phyloP scores from a whole-genome alignment of 352 stramenopile species.

The Phytopythium chamaehyphon region DNA sequence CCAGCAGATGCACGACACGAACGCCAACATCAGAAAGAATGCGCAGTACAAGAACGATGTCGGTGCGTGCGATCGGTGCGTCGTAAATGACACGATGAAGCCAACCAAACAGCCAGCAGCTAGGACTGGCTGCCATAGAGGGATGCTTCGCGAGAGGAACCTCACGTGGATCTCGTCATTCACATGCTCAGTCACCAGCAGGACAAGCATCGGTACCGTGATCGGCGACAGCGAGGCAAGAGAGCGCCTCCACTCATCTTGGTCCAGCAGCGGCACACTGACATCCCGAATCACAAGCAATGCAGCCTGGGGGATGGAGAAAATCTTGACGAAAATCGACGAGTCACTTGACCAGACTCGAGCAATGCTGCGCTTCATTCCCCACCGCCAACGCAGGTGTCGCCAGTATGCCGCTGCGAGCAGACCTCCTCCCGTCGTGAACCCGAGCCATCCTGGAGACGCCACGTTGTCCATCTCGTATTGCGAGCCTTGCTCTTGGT shows the following conservation, averaged over 20 bases:
- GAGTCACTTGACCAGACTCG: slow-evolving; percentile 39
- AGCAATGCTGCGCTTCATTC: slow-evolving; percentile 44
- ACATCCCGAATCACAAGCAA: slow-evolving; percentile 58
- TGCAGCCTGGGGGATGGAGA: slow-evolving; percentile 43
- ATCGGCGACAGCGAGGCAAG: slow-evolving; percentile 82
- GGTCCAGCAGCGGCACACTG: slow-evolving; percentile 68
- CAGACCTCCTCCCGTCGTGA: slow-evolving; percentile 39
- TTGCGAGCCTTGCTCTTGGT: slow-evolving; percentile 19
- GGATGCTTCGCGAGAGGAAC: slow-evolving; percentile 19
- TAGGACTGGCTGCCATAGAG: slow-evolving; percentile 37
- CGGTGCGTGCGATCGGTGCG: slow-evolving; percentile 56
- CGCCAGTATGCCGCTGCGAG: slow-evolving; percentile 55
- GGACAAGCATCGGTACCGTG: slow-evolving; percentile 84
- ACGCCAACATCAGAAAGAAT: slow-evolving; percentile 64
- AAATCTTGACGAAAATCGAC: slow-evolving; percentile 35
- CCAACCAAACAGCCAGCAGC: slow-evolving; percentile 32
- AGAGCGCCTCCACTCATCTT: slow-evolving; percentile 68
- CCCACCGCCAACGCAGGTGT: slow-evolving; percentile 70
- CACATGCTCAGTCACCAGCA: slow-evolving; percentile 47
- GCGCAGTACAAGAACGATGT: slow-evolving; percentile 39
- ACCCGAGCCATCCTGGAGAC: slow-evolving; percentile 10
- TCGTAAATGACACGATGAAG: slow-evolving; percentile 60
- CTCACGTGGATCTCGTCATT: slow-evolving; percentile 17
- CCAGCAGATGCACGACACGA: slow-evolving; percentile 87
- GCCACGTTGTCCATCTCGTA: slow-evolving; percentile 1